Percentiles rank a stretch among this genome's conserved stretches.
Conservation (phyloP, 495 filamentous ascomycete genomes). For the Wilcoxina mikolae region DNA sequence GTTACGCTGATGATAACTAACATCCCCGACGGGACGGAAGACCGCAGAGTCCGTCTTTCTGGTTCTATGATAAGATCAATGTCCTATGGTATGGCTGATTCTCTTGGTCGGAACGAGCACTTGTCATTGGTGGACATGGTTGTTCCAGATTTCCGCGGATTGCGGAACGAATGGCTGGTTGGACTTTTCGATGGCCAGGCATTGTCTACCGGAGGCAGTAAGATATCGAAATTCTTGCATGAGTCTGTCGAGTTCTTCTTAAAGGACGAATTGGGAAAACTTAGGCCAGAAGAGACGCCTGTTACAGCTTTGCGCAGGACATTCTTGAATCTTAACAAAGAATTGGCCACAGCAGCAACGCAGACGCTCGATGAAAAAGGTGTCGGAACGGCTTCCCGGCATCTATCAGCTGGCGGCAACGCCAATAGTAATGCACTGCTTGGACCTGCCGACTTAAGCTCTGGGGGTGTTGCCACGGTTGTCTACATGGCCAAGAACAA, state of each 20-base stretch:
- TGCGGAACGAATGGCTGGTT: conserved; percentile 74
- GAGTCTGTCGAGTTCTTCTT: conserved; percentile 84
- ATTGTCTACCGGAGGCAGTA: conserved; percentile 70
- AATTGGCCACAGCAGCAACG: conserved; percentile 74
- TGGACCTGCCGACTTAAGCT: conserved; percentile 71
- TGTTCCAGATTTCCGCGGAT: conserved; percentile 80
- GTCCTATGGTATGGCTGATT: conserved; percentile 95
- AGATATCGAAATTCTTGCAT: conserved; percentile 89
- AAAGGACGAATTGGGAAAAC: conserved; percentile 59
- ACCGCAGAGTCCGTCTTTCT: conserved; percentile 89
- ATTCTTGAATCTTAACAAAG: conserved; percentile 84
- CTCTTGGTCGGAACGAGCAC: conserved; percentile 83
- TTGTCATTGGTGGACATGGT: conserved; percentile 96
- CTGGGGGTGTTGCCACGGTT: conserved; percentile 83
- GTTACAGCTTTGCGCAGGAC: conserved; percentile 70
- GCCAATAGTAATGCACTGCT: conserved; percentile 50
- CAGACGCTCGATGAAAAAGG: conserved; percentile 61
- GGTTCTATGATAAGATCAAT: conserved; percentile 74
- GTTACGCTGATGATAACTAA: conserved; percentile 86
- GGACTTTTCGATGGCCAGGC: conserved; percentile 92
- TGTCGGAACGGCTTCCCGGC: conserved; percentile 32
- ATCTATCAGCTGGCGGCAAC: conserved; percentile 51
- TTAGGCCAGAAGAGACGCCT: conserved; percentile 55
- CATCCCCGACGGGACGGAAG: conserved; percentile 87
- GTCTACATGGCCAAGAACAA: conserved; percentile 79